Evolutionary conservation across 1,284 basidiomycete genomes (phyloP).

Genomic region (Cutaneotrichosporon sp.): DNA sequence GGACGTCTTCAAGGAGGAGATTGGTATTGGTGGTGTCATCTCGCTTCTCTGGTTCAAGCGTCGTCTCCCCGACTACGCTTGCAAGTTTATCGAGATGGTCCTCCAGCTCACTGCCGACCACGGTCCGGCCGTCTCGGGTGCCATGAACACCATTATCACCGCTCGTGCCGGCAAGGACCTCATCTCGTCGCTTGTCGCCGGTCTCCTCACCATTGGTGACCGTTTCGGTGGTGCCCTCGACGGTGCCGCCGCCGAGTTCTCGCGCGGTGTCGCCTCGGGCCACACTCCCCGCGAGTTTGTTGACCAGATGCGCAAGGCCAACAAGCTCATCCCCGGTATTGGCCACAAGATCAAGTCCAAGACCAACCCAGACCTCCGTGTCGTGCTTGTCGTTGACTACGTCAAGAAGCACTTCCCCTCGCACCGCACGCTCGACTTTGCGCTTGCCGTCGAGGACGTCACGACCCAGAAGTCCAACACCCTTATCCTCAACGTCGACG

Average conservation of each 20-base stretch:
- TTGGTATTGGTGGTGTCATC: slow-evolving; percentile 95
- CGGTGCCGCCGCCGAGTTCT: slow-evolving; percentile 95
- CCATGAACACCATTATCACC: slow-evolving; percentile 99
- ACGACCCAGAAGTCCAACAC: slow-evolving; percentile 98
- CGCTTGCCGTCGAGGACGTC: slow-evolving; percentile 96
- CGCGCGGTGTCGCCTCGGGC: slow-evolving; percentile 79
- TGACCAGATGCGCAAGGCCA: slow-evolving; percentile 88
- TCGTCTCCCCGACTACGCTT: slow-evolving; percentile 56
- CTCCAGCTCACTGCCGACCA: slow-evolving; percentile 98
- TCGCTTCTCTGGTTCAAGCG: slow-evolving; percentile 97
- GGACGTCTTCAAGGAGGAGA: slow-evolving; percentile 96
- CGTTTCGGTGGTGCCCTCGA: slow-evolving; percentile 99
- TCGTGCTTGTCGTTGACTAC: slow-evolving; percentile 97
- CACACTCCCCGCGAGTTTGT: slow-evolving; percentile 96
- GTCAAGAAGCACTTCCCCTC: slow-evolving; percentile 91
- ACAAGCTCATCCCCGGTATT: slow-evolving; percentile 95
- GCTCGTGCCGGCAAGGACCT: slow-evolving; percentile 98
- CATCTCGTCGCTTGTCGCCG: slow-evolving; percentile 92
- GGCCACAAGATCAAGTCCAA: slow-evolving; percentile 99
- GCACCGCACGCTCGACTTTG: slow-evolving; percentile 88
- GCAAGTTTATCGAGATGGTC: slow-evolving; percentile 98
- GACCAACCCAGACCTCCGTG: slow-evolving; percentile 94
- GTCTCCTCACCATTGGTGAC: slow-evolving; percentile 95
- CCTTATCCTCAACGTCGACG: slow-evolving; percentile 88
- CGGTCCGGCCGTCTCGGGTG: slow-evolving; percentile 81